Base-by-base conservation (phyloP, 768 basidiomycete genomes). In the Sutorius australiensis region DNA sequence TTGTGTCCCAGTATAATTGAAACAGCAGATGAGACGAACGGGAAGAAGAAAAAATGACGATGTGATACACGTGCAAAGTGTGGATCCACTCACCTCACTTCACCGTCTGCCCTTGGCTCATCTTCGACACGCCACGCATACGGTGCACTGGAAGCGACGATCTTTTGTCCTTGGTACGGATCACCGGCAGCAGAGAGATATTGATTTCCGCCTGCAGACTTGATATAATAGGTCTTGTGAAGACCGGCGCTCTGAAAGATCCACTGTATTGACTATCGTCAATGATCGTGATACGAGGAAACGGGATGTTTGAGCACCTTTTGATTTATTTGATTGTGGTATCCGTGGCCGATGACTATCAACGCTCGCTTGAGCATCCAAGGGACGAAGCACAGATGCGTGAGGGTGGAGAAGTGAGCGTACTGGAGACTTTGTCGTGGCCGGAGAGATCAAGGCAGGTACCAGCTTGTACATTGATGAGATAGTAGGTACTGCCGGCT, bases 371-470 rank as follows among this genome's bases (percentile, higher is more conserved):
- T 48, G 38, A 49, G 43, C 6, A 12, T 21, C 14, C 24, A 24
- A 24, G 24, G 24, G 24, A 24, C 4, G 24, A 24, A 24, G 24
- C 24, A 24, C 24, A 24, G n/a, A n/a, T n/a, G n/a, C n/a, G n/a
- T n/a, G n/a, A n/a, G n/a, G n/a, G n/a, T n/a, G 9, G 9, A n/a
- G 36, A 5, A 3, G 1, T 5, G 37, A 5, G 67, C 77, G 27
- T 53, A 80, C 80, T 73, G 44, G 79, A 73, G 8, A 42, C 62
- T 52, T 79, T 73, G 61, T 84, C 81, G 6, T 53, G 69, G 4
- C 76, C 80, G 16, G 82, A 84, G 51, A 84, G 73, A 59, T 85
- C 82, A 27, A 83, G 56, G 28, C 74, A 78, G 5, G 77, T 84
- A 4, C 74, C 75, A 9, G 75, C 70, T 65, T 80, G 77, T 59